These are phyloP conservation scores for Nitzschia sp. DNA, from an alignment of 108 stramenopile species.

Conservation along the genomic window DNA sequence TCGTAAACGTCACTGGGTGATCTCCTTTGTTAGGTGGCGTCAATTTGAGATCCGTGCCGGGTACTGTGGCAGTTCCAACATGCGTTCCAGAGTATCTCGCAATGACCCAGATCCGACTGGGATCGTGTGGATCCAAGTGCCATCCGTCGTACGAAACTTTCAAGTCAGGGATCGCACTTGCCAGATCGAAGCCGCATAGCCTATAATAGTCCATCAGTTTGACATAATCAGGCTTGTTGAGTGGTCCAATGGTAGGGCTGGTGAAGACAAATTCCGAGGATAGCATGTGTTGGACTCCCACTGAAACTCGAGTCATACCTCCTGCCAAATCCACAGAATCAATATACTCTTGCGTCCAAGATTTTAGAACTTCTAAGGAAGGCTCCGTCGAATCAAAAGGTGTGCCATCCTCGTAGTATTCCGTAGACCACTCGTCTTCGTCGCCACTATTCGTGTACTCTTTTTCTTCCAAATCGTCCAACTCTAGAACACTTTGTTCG, in stretches of 20 bases:
- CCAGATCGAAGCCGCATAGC: constrained; percentile 27
- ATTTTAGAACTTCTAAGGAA: constrained; percentile 12
- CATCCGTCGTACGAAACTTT: constrained; percentile 35
- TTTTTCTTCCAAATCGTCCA: not conserved
- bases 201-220: constrained; percentile 31
- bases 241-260: constrained; percentile 25
- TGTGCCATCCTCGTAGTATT: constrained; percentile 1
- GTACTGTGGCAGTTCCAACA: constrained; percentile 19
- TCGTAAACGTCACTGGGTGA: constrained; percentile 9
- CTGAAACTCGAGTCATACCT: constrained; percentile 34
- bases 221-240: constrained; percentile 28
- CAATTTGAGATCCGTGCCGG: constrained; percentile 28
- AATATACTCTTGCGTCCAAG: constrained; percentile 26
- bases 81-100: constrained; percentile 37
- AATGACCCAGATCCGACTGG: constrained; percentile 26
- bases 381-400: constrained; percentile 9
- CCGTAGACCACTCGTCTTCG: not conserved
- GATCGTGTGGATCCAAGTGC: constrained; percentile 34
- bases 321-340: constrained; percentile 32
- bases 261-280: constrained; percentile 28
- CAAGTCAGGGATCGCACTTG: constrained; percentile 27
- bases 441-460: not conserved
- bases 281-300: constrained; percentile 22
- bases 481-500: not conserved
- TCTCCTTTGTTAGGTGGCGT: constrained; percentile 9